Evolutionary conservation across 2,329 filamentous ascomycete species (phyloP), one percentile per base, ranked within the genome.

Genomic region (Acarospora socialis): DNA sequence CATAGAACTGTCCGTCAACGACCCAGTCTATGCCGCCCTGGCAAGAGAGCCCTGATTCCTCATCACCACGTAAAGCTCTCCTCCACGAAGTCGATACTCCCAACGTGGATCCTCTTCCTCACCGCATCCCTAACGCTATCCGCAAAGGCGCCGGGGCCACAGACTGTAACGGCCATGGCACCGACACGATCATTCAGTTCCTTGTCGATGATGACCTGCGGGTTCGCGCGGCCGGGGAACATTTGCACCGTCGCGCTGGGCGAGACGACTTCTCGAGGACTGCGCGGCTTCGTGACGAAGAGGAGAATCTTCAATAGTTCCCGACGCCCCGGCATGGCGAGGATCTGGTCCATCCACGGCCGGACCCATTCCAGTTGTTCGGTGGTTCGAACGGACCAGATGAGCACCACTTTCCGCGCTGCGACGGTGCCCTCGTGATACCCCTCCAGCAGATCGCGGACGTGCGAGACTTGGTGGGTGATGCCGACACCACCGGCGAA

Each of bases 401-500:
- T 61, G 5, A 77, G 64, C 21, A 73, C 61, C 41, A 77, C 63
- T 36, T 65, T 66, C 18, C 66, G 65, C 1, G 70, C 72, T 5
- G 70, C 65, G 22, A 66, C 65, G 8, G 64, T 70, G 39, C 63
- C 60, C 15, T 60, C 54, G 35, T 60, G 51, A 38, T 63, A 65
- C 35, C 64, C 63, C 10, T 57, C 51, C 37, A 77, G 56, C 1
- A 77, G 62, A 34, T 73, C 63, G 39, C 68, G 67, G 13, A 75
- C 59, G 51, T 68, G 71, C 34, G 70, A 61, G 37, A 76, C 59
- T 49, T 75, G 71, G 46, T 77, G 73, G 2, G 73, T 77, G 37
- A 77, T 77, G 32, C 73, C 73, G 17, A 74, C 70, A 32, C 73
- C 73, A 28, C 68, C 73, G 4, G 72, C 73, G 53, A 77, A 77